phyloP scores from a whole-genome alignment of 2,329 filamentous ascomycete genomes.

The Graphiopsis chlorocephala region DNA sequence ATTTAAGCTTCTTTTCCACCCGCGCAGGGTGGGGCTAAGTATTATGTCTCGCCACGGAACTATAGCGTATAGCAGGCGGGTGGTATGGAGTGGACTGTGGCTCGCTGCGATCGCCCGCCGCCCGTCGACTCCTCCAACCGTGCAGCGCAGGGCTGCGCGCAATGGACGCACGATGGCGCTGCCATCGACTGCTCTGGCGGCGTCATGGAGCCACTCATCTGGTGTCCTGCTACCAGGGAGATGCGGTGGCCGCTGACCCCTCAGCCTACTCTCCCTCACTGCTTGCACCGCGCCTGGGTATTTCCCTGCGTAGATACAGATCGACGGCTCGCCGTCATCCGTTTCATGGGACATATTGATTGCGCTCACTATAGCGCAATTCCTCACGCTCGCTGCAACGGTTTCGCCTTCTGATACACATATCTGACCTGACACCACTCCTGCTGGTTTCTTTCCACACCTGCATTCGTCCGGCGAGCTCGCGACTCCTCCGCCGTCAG shows the following conservation, averaged over 20 bases:
- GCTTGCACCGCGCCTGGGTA: conserved; percentile 10
- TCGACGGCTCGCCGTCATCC: conserved; percentile 19
- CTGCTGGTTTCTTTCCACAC: conserved; percentile 19
- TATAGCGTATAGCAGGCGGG: conserved; percentile 15
- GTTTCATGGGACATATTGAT: conserved; percentile 19
- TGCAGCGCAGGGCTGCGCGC: conserved; percentile 23
- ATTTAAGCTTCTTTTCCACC: conserved; percentile 10
- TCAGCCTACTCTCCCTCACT: conserved; percentile 20
- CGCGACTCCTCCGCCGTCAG: conserved; percentile 17
- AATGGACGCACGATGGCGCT: conserved; percentile 34
- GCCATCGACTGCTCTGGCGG: conserved; percentile 29
- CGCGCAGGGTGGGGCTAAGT: conserved; percentile 14
- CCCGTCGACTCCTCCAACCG: conserved; percentile 18
- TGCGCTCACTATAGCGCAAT: conserved; percentile 16
- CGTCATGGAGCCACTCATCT: conserved; percentile 32
- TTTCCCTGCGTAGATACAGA: conserved; percentile 20
- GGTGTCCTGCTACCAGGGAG: conserved; percentile 15
- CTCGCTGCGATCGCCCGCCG: conserved; percentile 11
- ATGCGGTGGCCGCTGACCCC: conserved; percentile 17
- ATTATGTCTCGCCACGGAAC: conserved; percentile 14
- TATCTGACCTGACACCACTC: conserved; percentile 18
- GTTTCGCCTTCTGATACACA: conserved; percentile 17
- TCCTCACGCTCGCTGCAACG: conserved; percentile 18
- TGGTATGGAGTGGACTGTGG: conserved; percentile 11
- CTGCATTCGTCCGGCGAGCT: conserved; percentile 11